Conservation (phyloP, 768 basidiomycete species). For the Kwoniella dejecticola region DNA sequence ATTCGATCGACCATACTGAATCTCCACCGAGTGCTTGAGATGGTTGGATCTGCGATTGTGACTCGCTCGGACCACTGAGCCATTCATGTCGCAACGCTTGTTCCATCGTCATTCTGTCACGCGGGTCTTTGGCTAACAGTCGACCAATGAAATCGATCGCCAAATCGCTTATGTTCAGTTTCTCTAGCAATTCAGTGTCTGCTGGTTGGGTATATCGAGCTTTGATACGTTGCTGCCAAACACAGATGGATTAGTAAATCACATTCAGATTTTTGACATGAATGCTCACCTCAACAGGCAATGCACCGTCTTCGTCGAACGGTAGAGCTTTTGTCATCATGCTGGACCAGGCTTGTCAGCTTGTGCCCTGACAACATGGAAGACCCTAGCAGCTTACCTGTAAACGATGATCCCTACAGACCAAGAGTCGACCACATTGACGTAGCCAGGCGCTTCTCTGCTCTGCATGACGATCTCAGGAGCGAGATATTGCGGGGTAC, state of each 20-base stretch:
- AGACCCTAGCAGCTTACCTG: conserved; percentile 66
- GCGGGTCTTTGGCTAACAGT: conserved; percentile 70
- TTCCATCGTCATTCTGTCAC: conserved; percentile 68
- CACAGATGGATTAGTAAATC: conserved; percentile 53
- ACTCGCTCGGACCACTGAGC: conserved; percentile 59
- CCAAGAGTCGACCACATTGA: conserved; percentile 91
- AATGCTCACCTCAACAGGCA: conserved; percentile 60
- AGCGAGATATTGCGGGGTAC: conserved; percentile 90
- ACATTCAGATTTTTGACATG: not conserved
- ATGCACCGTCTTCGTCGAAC: conserved; percentile 74
- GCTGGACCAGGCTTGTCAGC: conserved; percentile 27
- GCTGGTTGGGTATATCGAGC: conserved; percentile 54
- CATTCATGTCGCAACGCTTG: conserved; percentile 75
- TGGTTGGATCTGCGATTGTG: conserved; percentile 12
- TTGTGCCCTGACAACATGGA: not conserved
- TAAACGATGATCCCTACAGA: conserved; percentile 93
- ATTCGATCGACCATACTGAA: conserved; percentile 39
- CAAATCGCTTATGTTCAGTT: conserved; percentile 57
- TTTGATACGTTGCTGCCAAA: conserved; percentile 57
- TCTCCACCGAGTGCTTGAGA: conserved; percentile 35
- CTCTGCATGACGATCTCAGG: conserved; percentile 77
- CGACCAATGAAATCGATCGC: conserved; percentile 68
- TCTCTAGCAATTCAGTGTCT: conserved; percentile 64
- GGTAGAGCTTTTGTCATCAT: conserved; percentile 78
- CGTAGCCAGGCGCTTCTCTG: conserved; percentile 67